Evolutionary conservation across 108 stramenopile species (phyloP), one percentile per base, ranked within the genome.

Genomic region (Fragilariopsis cylindrus): DNA sequence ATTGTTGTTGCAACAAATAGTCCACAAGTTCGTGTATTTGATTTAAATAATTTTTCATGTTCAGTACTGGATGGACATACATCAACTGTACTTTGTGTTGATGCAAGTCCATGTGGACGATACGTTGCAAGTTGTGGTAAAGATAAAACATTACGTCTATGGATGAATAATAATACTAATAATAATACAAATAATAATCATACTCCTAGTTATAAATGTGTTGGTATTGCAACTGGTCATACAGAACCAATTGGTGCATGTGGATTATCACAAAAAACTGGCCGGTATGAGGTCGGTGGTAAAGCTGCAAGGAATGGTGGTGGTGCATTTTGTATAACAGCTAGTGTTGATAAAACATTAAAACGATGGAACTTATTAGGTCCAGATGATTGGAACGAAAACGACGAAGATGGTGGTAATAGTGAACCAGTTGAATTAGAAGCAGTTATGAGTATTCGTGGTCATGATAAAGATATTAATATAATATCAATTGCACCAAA

Each of bases 1-100:
- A 83, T 97, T 40, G 95, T 94, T 18, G 94, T 98, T 5, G 97
- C 96, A 6, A 97, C 96, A 19, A 98, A 98, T 72, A 96, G 96
- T 80, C 82, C 97, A 5, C 92, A 96, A 74, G 90, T 96, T 71
- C 94, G 96, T 15, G 73, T 96, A 18, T 96, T 97, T 73, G 88
- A 88, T 48, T 71, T 96, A 13, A 84, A 72, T 11, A 73, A 80
- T 15, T 93, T 93, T 74, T 87, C 93, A 2, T 94, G 88, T 60
- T 74, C 86, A 3, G 82, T 95, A 57, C 74, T 99, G 44, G 90
- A 94, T 77, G 97, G 97, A 3, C 98, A 99, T 69, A 87, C 91
- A n/a, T 96, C 94, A 21, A 96, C 93, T 9, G 96, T 98, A 4
- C 88, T 99, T 2, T 84, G 96, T 52, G 88, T 99, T 5, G 96